Percentiles rank a stretch among this genome's conserved stretches.
These are phyloP conservation scores for Trichocomaceae sp. DNA, from an alignment of 2,329 filamentous ascomycete genomes.

Conservation along the genomic window DNA sequence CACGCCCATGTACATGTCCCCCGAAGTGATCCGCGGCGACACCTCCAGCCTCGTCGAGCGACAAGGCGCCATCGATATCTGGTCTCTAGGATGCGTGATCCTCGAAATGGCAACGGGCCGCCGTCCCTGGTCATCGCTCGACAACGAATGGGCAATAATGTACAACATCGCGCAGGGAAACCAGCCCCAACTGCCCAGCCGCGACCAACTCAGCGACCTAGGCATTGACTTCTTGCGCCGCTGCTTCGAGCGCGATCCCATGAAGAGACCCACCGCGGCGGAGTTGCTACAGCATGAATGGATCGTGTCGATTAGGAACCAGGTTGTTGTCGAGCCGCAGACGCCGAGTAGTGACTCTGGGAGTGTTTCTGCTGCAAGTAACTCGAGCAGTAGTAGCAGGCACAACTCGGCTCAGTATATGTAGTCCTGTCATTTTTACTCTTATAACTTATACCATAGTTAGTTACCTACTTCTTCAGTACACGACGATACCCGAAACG, in stretches of 20 bases:
- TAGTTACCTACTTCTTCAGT: slow-evolving; percentile 5
- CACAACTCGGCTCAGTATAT: slow-evolving; percentile 12
- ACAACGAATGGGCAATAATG: slow-evolving; percentile 99
- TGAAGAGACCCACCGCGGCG: slow-evolving; percentile 69
- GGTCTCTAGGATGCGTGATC: slow-evolving; percentile 94
- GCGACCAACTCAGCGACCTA: slow-evolving; percentile 73
- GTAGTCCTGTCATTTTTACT: not conserved
- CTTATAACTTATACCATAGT: not conserved
- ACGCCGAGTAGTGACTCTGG: slow-evolving; percentile 33
- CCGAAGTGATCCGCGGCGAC: slow-evolving; percentile 92
- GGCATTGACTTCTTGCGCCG: slow-evolving; percentile 83
- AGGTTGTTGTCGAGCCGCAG: slow-evolving; percentile 41
- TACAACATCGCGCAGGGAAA: slow-evolving; percentile 99
- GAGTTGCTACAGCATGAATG: slow-evolving; percentile 93
- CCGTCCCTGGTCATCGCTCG: slow-evolving; percentile 87
- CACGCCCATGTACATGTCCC: slow-evolving; percentile 99
- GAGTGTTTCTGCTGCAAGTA: slow-evolving; percentile 30
- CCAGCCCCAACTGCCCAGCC: slow-evolving; percentile 72
- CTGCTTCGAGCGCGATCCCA: slow-evolving; percentile 82
- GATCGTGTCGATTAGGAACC: slow-evolving; percentile 52
- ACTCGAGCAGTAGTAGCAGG: slow-evolving; percentile 6
- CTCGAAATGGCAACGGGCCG: slow-evolving; percentile 95
- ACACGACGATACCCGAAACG: slow-evolving; percentile 12
- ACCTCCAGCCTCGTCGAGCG: slow-evolving; percentile 64
- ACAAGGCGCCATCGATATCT: slow-evolving; percentile 85